Base-by-base conservation (phyloP, 176 grass and related monocot genomes). In the Dactylis glomerata region DNA sequence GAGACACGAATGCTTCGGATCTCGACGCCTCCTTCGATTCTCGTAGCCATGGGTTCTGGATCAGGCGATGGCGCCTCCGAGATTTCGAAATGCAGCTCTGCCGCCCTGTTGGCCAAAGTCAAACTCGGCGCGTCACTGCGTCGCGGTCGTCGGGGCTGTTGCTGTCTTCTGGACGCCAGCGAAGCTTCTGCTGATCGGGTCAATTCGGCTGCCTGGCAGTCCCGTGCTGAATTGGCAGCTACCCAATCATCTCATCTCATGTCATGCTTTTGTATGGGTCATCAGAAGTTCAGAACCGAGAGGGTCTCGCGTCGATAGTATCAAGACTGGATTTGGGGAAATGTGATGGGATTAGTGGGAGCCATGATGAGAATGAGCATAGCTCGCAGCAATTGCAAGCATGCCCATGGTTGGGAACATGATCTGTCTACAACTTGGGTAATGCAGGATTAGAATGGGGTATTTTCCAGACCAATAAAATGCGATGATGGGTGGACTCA, bases 91-190 rank as follows among this genome's bases (percentile, higher is more conserved):
- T 75, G 85, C 0, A 10, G 16, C 37, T 63, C 28, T 17, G 61
- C 7, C 13, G 68, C 70, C 34, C 12, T 22, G 31, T 19, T 62
- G 2, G 64, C 62, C 88, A 82, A 80, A 86, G 54, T 74, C 36
- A 61, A 22, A 34, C 61, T 32, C 27, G 8, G 8, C 37, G 32
- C 34, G 22, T n/a, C n/a, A n/a, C 26, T 32, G 34, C 34, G 20
- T 41, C 50, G 17, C 64, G 16, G 42, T 73, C 54, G 11, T 42
- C 23, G 76, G 3, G 15, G n/a, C 4, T 57, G 84, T 90, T 47
- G 27, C 73, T 74, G n/a, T 86, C 84, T 36, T 82, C 84, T 83
- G 10, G 73, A 64, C 4, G 70, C 73, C 58, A 70, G 14, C 77
- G 0, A 77, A 45, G 8, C 41, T 14, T 4, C 8, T 42, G 70